These are phyloP conservation scores for Metarhizium robertsii DNA, from an alignment of 2,329 filamentous ascomycete genomes.

Conservation along the genomic window DNA sequence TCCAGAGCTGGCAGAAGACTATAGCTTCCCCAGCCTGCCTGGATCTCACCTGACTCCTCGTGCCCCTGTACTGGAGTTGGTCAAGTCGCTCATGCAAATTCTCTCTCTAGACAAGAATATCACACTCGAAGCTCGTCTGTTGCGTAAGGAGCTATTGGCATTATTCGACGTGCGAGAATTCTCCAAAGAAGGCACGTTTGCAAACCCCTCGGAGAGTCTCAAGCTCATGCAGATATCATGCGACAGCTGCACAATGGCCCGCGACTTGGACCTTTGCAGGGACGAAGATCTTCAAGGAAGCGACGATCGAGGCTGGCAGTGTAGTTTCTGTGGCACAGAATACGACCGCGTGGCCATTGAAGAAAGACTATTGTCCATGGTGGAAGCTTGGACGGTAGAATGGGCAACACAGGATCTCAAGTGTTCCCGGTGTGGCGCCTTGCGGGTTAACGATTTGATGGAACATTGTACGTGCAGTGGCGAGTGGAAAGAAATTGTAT, in stretches of 20 bases:
- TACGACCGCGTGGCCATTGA: constrained; percentile 76
- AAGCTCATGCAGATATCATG: constrained; percentile 71
- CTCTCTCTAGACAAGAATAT: constrained; percentile 86
- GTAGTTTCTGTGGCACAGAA: constrained; percentile 63
- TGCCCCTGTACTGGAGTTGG: constrained; percentile 80
- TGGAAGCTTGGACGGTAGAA: constrained; percentile 64
- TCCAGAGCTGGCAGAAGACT: constrained; percentile 78
- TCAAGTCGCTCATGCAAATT: constrained; percentile 89
- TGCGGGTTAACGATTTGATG: constrained; percentile 87
- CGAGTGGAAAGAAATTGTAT: constrained; percentile 66
- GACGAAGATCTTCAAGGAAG: constrained; percentile 64
- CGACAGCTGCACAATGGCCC: constrained; percentile 79
- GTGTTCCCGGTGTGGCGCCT: constrained; percentile 60
- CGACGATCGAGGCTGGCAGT: constrained; percentile 55
- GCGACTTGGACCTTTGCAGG: constrained; percentile 85
- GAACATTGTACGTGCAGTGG: constrained; percentile 94
- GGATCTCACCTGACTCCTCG: constrained; percentile 46
- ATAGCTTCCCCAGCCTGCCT: constrained; percentile 73
- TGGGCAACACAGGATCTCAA: constrained; percentile 90
- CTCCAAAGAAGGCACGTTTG: constrained; percentile 75
- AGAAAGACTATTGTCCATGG: constrained; percentile 67
- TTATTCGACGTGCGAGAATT: constrained; percentile 96
- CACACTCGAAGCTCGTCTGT: constrained; percentile 73
- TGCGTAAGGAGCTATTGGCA: constrained; percentile 80
- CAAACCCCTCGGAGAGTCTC: constrained; percentile 72